Evolutionary conservation across 2,329 filamentous ascomycete genomes (phyloP), one percentile per base, ranked within the genome.

Genomic region (Talaromyces piceae): DNA sequence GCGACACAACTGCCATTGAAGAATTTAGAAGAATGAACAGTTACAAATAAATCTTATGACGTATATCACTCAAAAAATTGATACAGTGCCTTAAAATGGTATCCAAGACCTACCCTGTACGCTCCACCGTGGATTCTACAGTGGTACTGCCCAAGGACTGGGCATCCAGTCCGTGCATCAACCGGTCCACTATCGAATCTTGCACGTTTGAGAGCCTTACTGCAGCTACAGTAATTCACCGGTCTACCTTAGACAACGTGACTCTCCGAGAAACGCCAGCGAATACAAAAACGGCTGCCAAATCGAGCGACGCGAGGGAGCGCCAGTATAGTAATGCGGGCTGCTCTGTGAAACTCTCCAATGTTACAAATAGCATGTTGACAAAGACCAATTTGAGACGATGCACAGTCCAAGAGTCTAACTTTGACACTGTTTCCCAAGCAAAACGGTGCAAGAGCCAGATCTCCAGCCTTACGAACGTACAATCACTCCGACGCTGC

Each of bases 131-230:
- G 20, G 20, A 16, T 23, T 25, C 39, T 9, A 26, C 22, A 4
- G 39, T 43, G 20, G 25, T 11, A 25, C 39, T 46, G 5, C 54
- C 51, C 13, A 49, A 53, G n/a, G 37, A 30, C 27, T 49, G 47
- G 54, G 49, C 52, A 9, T 49, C 28, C 13, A 54, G 53, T 27
- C 56, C 56, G 7, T 25, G 16, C 7, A 49, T 57, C 20, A 54
- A 56, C 16, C 31, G 44, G 23, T 56, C 51, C n/a, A 43, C 44
- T n/a, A 28, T 57, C 22, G 28, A 50, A 20, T 49, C 33, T 20
- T 52, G 50, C 45, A 18, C 23, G 5, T 57, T 57, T 33, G 49
- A 48, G 33, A 51, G 55, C 43, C 49, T 55, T 16, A 50, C 51
- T 1, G 47, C 52, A 5, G 23, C 46, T 20, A 56, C 54, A 1